A percentile compares a stretch with the other conserved stretches of the same genome.
phyloP scores from a whole-genome alignment of 2,329 filamentous ascomycete species.

The Stagonosporopsis cucurbitacearum region DNA sequence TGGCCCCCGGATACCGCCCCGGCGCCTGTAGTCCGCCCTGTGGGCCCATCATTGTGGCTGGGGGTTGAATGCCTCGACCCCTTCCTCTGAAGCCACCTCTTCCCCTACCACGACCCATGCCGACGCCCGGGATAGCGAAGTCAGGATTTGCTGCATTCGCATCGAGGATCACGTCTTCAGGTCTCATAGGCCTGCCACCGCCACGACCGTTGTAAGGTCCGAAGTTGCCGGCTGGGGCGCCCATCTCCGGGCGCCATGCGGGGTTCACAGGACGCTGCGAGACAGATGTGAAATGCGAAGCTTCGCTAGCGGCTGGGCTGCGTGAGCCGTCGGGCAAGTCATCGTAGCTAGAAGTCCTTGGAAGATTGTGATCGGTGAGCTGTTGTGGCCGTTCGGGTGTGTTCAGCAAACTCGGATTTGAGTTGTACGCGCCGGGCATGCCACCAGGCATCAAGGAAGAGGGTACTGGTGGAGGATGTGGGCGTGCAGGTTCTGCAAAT shows the following conservation, averaged over 20 bases:
- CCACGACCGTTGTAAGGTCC: conserved; percentile 40
- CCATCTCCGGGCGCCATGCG: conserved; percentile 71
- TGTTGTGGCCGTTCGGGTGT: conserved; percentile 27
- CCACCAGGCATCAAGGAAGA: conserved; percentile 32
- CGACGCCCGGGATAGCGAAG: conserved; percentile 71
- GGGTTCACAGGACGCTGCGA: conserved; percentile 89
- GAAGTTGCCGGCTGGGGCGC: conserved; percentile 48
- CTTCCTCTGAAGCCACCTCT: conserved; percentile 43
- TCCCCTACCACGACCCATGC: conserved; percentile 42
- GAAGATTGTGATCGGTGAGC: conserved; percentile 43
- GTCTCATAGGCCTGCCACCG: conserved; percentile 53
- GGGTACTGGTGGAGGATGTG: conserved; percentile 39
- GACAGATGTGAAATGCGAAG: conserved; percentile 87
- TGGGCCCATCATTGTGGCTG: conserved; percentile 35
- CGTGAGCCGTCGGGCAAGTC: conserved; percentile 68
- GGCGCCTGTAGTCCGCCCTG: conserved; percentile 38
- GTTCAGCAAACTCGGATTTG: conserved; percentile 37
- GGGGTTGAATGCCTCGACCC: conserved; percentile 39
- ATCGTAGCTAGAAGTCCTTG: conserved; percentile 63
- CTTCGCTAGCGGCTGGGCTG: conserved; percentile 76
- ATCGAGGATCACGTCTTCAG: conserved; percentile 75
- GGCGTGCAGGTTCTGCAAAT: conserved; percentile 66
- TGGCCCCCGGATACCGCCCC: conserved; percentile 44
- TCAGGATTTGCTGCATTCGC: conserved; percentile 73
- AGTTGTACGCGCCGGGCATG: conserved; percentile 46